Base-by-base conservation (phyloP, 73 alveolate species). In the Vitrella brassicaformis region DNA sequence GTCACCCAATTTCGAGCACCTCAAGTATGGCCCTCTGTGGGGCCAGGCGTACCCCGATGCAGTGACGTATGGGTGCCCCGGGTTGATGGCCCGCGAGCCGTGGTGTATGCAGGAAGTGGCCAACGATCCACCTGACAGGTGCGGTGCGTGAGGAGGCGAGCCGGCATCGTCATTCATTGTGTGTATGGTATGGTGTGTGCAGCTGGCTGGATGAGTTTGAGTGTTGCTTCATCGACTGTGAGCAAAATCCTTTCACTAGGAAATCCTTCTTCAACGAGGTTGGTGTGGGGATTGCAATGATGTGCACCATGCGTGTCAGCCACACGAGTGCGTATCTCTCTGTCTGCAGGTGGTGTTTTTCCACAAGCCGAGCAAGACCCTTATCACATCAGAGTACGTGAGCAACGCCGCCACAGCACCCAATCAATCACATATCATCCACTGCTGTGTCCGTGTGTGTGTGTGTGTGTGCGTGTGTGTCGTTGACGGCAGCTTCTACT, bases 1-100 rank as follows among this genome's bases (percentile, higher is more conserved):
- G 46, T 75, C 81, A 9, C 81, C 81, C 25, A 75, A 75, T 47
- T 75, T 66, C 31, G 81, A 75, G 74, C 81, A 75, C 46, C 74
- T 67, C 47, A 56, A 29, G 18, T 56, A 1, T 18, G 69, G 27
- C 1, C 9, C 9, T 8, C 29, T 8, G 29, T 56, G 69, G 69
- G 28, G 18, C 9, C 30, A 25, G 28, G 69, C 25, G 28, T 56
- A 10, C 28, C 69, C 69, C 10, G 25, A 8, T 18, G 25, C 28
- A 8, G 28, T 56, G 25, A 25, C 28, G 1, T 56, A 4, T 39
- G 56, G 56, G 56, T 39, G 56, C 56, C 56, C 56, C 14, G 56
- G 56, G 4, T 39, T 39, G 56, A 14, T 14, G 14, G 56, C 4
- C 22, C 4, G 56, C 22, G 56, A 39, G 14, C 56, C 56, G 56